Conservation (phyloP, 306 rosid genomes). For the Oxytropis ochrocephala region DNA sequence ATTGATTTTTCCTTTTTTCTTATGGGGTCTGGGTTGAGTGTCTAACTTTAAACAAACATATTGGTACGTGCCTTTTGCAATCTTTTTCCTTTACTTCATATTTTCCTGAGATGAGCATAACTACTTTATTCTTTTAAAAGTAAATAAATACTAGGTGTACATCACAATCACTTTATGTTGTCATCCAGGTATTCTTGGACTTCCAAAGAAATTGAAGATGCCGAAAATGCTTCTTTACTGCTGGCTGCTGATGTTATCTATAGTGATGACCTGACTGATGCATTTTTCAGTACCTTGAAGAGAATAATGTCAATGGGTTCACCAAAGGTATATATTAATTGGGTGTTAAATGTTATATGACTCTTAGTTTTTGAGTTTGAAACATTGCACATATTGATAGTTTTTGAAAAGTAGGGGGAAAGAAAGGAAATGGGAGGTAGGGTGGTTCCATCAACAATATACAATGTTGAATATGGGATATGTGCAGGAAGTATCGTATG, state of each 20-base stretch:
- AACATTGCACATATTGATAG: background rate
- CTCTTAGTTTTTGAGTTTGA: background rate
- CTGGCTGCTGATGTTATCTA: constrained; percentile 93
- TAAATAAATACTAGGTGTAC: background rate
- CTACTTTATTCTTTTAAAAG: background rate
- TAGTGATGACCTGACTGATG: constrained; percentile 74
- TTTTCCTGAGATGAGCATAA: background rate
- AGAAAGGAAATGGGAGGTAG: background rate
- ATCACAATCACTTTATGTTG: constrained; percentile 15
- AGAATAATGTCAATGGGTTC: constrained; percentile 67
- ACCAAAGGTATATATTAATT: constrained; percentile 41
- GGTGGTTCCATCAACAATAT: background rate
- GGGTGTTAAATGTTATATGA: background rate
- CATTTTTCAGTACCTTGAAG: constrained; percentile 61
- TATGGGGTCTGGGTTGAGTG: background rate
- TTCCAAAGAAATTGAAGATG: constrained; percentile 60
- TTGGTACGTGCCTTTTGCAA: background rate
- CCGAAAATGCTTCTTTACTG: constrained; percentile 61
- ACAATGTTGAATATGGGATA: background rate
- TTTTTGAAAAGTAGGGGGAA: background rate
- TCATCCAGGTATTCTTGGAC: constrained; percentile 68
- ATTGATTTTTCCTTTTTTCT: background rate
- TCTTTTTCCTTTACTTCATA: background rate
- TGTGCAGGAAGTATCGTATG: background rate
- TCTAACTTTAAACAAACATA: background rate